Evolutionary conservation across 2,329 filamentous ascomycete genomes (phyloP).

Genomic region (Dothideomycetes sp.): DNA sequence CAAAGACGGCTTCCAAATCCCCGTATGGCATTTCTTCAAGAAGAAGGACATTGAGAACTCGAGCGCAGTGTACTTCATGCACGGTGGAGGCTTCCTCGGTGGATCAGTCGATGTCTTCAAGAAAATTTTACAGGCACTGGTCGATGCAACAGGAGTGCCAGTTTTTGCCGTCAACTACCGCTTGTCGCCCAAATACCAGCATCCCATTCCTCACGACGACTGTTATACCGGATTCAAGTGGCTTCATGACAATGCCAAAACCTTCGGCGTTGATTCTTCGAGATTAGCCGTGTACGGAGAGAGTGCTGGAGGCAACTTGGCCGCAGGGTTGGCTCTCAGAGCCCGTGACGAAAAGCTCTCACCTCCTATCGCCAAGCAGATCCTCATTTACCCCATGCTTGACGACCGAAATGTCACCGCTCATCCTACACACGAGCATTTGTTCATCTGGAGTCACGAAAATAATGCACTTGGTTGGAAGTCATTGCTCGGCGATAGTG

Average conservation of each 20-base stretch:
- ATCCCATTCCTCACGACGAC: slow-evolving; percentile 19
- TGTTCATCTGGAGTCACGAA: slow-evolving; percentile 29
- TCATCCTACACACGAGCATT: slow-evolving; percentile 26
- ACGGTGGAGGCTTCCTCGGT: slow-evolving; percentile 35
- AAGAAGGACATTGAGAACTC: slow-evolving; percentile 7
- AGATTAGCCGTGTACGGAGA: slow-evolving; percentile 36
- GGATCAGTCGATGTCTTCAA: slow-evolving; percentile 23
- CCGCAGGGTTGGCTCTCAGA: slow-evolving; percentile 17
- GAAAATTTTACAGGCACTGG: slow-evolving; percentile 21
- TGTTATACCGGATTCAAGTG: slow-evolving; percentile 28
- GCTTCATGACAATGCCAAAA: slow-evolving; percentile 29
- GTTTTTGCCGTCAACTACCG: slow-evolving; percentile 34
- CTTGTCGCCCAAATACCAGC: slow-evolving; percentile 18
- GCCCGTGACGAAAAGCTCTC: slow-evolving; percentile 18
- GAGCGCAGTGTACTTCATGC: slow-evolving; percentile 29
- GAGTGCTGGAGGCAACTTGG: slow-evolving; percentile 30
- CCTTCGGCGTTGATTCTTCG: slow-evolving; percentile 34
- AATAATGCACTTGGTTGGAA: slow-evolving; percentile 36
- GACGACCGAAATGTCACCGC: slow-evolving; percentile 34
- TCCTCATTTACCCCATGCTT: slow-evolving; percentile 41
- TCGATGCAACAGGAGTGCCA: slow-evolving; percentile 24
- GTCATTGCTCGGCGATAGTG: slow-evolving; percentile 30
- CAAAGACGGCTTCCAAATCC: slow-evolving; percentile 17
- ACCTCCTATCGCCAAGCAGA: slow-evolving; percentile 24
- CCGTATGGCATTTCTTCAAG: slow-evolving; percentile 18